Base-by-base conservation (phyloP, 2,329 filamentous ascomycete species). In the Aotearoamyces nothofagi region DNA sequence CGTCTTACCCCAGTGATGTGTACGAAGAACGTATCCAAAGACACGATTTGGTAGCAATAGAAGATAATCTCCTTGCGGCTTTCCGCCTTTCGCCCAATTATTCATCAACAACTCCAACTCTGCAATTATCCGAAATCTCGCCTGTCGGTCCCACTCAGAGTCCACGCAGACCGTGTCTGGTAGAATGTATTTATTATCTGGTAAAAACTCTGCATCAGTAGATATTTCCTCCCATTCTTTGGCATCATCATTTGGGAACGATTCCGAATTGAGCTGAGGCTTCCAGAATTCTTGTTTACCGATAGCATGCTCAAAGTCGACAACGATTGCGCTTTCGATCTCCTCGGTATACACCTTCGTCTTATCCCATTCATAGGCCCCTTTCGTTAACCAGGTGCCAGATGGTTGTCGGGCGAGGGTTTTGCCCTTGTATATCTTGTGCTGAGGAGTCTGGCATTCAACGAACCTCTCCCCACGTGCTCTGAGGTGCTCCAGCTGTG, bases 241-340 rank as follows among this genome's bases (percentile, higher is more conserved):
- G 5, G 24, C 9, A 26, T 26, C 17, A 26, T 26, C 24, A 7
- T 12, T 5, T 5, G 13, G 6, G 12, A 26, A 26, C 13, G 5
- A 9, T 13, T 5, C 10, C 15, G 9, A 6, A 15, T 7, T 15
- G 9, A 26, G 12, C 6, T 7, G 9, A 5, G 46, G 9, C 54
- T 46, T 14, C 57, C 50, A 0, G 42, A 46, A 13, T 58, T 36
- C 4, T 27, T 15, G 20, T 1, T 33, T 26, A 15, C 40, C 33
- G 11, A 38, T 32, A 2, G 40, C 33, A 17, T 42, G 35, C 3
- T 22, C 23, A 29, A 43, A 43, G 28, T 45, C 42, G 4, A 46
- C 33, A 24, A 46, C 37, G 12, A 45, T 38, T 3, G 38, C 33
- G 17, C 42, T 39, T 16, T 41, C 31, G 31, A 44, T 37, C 15